Conservation (phyloP, 108 stramenopile species). For the Seminavis robusta region DNA sequence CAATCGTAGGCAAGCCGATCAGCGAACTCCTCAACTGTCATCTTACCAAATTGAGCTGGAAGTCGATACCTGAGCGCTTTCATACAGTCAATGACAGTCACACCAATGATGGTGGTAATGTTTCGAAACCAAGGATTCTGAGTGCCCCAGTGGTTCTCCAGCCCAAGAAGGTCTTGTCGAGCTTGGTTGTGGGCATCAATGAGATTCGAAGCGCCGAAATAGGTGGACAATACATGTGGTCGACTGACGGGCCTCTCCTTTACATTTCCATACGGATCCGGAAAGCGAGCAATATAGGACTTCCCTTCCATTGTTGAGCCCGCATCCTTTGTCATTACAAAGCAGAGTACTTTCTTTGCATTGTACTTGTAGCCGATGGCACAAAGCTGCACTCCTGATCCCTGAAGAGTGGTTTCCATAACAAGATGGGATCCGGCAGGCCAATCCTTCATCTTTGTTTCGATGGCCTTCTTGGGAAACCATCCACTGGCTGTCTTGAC, state of each 20-base stretch:
- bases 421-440: constrained; percentile 17
- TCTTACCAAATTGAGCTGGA: not conserved
- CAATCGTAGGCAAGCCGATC: not conserved
- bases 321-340: not conserved
- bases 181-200: constrained; percentile 26
- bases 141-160: constrained; percentile 25
- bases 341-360: too few species aligned
- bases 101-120: constrained; percentile 21
- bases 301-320: too few species aligned
- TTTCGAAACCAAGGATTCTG: constrained; percentile 18
- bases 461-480: not conserved
- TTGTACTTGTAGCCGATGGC: too few species aligned
- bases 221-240: not conserved
- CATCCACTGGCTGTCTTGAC: not conserved
- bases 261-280: too few species aligned
- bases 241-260: too few species aligned
- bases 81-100: constrained; percentile 22
- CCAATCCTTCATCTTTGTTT: constrained; percentile 2
- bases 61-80: not conserved
- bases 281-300: too few species aligned
- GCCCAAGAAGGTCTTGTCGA: constrained; percentile 11
- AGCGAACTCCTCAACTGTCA: not conserved
- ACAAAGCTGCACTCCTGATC: constrained; percentile 8
- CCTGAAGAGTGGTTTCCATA: constrained; percentile 3
- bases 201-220: constrained; percentile 2